A percentile compares a stretch with the other conserved stretches of the same genome.
Evolutionary conservation across 441 rosid genomes (phyloP).

Genomic region (Pelargonium australe): DNA sequence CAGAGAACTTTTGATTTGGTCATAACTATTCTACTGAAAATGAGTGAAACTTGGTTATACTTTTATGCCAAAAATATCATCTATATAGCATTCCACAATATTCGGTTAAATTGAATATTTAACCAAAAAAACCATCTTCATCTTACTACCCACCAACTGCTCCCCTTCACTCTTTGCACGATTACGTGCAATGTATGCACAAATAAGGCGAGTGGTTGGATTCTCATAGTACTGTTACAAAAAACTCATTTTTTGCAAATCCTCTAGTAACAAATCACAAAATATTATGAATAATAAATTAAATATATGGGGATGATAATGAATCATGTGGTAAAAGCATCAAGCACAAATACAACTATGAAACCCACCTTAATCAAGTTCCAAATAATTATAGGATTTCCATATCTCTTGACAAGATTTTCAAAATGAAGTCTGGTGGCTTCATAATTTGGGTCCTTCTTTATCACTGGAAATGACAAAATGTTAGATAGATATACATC

Average conservation of each 20-base stretch:
- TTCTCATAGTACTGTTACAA: background rate
- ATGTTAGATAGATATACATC: background rate
- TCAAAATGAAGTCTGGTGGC: conserved; percentile 93
- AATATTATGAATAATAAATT: too few species aligned
- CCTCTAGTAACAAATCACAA: too few species aligned
- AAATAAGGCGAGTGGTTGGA: too few species aligned
- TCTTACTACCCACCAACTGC: background rate
- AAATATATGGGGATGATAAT: too few species aligned
- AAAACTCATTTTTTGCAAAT: too few species aligned
- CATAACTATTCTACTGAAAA: background rate
- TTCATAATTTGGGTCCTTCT: conserved; percentile 80
- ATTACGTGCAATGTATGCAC: background rate
- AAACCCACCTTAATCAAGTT: conserved; percentile 84
- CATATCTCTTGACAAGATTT: conserved; percentile 90
- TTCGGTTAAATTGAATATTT: background rate
- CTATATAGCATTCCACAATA: background rate
- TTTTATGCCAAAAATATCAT: background rate
- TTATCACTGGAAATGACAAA: conserved; percentile 53
- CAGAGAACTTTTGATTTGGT: background rate
- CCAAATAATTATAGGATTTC: conserved; percentile 85
- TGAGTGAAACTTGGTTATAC: background rate
- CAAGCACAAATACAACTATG: background rate
- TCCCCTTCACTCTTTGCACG: background rate
- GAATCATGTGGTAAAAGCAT: background rate
- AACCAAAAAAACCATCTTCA: background rate